A percentile compares a stretch with the other conserved stretches of the same genome.
These are phyloP conservation scores for Monilinia fructigena DNA, from an alignment of 2,329 filamentous ascomycete genomes.

Conservation along the genomic window DNA sequence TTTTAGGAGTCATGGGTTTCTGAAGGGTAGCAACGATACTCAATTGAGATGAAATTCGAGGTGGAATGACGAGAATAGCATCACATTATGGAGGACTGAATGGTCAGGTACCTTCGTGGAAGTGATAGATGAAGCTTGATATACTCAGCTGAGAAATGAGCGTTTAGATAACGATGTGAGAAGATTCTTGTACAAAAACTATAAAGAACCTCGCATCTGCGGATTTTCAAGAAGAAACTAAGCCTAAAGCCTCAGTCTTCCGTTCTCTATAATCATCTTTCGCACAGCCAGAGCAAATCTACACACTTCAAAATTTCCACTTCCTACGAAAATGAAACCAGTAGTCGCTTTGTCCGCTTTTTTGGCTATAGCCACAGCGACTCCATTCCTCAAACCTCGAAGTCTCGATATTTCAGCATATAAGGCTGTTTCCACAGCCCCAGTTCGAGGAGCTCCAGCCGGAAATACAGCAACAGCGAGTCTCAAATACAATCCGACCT, in stretches of 20 bases:
- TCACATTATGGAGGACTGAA: not conserved
- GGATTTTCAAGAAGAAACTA: not conserved
- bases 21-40: not conserved
- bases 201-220: conserved; percentile 6
- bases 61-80: conserved; percentile 8
- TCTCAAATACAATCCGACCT: conserved; percentile 12
- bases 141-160: conserved; percentile 5
- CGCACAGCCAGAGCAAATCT: not conserved
- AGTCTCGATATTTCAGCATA: conserved; percentile 20
- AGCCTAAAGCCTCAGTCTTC: not conserved
- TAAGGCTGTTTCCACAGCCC: conserved; percentile 14
- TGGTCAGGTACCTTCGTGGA: not conserved
- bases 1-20: not conserved
- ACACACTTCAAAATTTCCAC: not conserved
- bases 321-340: conserved; percentile 12
- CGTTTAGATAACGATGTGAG: not conserved
- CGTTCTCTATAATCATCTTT: not conserved
- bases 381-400: conserved; percentile 16
- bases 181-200: not conserved
- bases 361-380: not conserved
- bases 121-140: not conserved
- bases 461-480: conserved; percentile 17
- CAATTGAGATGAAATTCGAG: not conserved
- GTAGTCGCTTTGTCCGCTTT: conserved; percentile 1
- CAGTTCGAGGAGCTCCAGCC: conserved; percentile 14